Percentiles rank a stretch among this genome's conserved stretches.
Evolutionary conservation across 2,329 filamentous ascomycete species (phyloP).

Genomic region (Pseudogymnoascus destructans): DNA sequence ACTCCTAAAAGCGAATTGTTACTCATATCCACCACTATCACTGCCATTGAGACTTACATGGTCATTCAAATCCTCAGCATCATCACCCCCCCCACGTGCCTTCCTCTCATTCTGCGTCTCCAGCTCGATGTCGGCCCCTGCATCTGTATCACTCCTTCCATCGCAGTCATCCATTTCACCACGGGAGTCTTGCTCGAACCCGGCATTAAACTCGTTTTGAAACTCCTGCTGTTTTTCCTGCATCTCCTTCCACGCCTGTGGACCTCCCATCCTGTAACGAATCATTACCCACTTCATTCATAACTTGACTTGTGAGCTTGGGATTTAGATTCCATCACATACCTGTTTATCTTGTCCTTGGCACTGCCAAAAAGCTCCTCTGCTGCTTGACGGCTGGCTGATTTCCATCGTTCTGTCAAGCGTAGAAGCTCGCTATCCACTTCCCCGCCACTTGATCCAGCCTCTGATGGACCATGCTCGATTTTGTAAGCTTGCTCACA

Average conservation of each 20-base stretch:
- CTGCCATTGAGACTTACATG: constrained; percentile 28
- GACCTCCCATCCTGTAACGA: constrained; percentile 40
- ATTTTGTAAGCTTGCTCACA: constrained; percentile 40
- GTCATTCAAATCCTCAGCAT: constrained; percentile 27
- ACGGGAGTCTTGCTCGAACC: constrained; percentile 27
- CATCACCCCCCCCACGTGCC: constrained; percentile 24
- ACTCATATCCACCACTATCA: background rate
- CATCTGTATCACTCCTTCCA: constrained; percentile 28
- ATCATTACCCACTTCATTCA: constrained; percentile 7
- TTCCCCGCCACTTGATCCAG: constrained; percentile 8
- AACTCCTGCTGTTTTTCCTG: constrained; percentile 30
- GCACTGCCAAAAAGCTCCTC: constrained; percentile 53
- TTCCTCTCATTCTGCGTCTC: constrained; percentile 27
- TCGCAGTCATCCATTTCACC: constrained; percentile 24
- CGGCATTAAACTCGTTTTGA: constrained; percentile 20
- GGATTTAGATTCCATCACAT: constrained; percentile 10
- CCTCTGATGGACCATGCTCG: constrained; percentile 24
- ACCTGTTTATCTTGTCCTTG: constrained; percentile 43
- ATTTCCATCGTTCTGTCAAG: constrained; percentile 47
- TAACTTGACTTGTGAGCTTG: background rate
- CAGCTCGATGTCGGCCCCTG: constrained; percentile 20
- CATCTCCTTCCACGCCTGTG: constrained; percentile 40
- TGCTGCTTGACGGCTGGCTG: constrained; percentile 46
- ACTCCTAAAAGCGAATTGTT: constrained; percentile 33
- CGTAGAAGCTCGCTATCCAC: constrained; percentile 41